These are phyloP conservation scores for Bipolaris victoriae DNA, from an alignment of 2,329 filamentous ascomycete genomes.

Conservation along the genomic window DNA sequence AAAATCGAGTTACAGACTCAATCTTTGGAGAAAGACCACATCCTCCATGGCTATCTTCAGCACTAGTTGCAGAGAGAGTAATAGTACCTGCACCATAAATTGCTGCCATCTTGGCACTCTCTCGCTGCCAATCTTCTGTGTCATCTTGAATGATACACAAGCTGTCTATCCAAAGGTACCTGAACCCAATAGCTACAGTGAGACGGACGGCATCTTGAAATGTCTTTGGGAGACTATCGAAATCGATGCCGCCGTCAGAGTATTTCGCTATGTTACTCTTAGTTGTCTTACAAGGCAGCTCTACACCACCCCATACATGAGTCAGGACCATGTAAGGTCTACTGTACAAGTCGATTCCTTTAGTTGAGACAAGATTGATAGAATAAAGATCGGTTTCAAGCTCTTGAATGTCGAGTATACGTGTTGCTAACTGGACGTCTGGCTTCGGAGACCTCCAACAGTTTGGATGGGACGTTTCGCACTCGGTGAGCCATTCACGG, in stretches of 20 bases:
- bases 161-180: slow-evolving; percentile 4
- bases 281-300: slow-evolving; percentile 1
- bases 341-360: background rate
- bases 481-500: slow-evolving; percentile 2
- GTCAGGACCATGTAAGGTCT: background rate
- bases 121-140: background rate
- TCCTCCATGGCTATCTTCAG: background rate
- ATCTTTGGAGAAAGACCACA: background rate
- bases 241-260: background rate
- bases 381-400: background rate
- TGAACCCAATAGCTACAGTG: background rate
- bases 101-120: slow-evolving; percentile 1
- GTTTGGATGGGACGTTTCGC: background rate
- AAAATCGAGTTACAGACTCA: background rate
- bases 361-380: background rate
- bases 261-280: background rate
- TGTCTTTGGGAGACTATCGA: background rate
- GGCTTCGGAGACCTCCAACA: background rate
- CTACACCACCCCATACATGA: slow-evolving; percentile 4
- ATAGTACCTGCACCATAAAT: slow-evolving; percentile 1
- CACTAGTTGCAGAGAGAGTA: slow-evolving; percentile 1
- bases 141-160: slow-evolving; percentile 4
- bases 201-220: background rate
- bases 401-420: background rate
- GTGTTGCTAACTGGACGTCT: background rate